A percentile compares a stretch with the other conserved stretches of the same genome.
Conservation (phyloP, 2,329 filamentous ascomycete species). For the Sporothrix brunneoviolacea region DNA sequence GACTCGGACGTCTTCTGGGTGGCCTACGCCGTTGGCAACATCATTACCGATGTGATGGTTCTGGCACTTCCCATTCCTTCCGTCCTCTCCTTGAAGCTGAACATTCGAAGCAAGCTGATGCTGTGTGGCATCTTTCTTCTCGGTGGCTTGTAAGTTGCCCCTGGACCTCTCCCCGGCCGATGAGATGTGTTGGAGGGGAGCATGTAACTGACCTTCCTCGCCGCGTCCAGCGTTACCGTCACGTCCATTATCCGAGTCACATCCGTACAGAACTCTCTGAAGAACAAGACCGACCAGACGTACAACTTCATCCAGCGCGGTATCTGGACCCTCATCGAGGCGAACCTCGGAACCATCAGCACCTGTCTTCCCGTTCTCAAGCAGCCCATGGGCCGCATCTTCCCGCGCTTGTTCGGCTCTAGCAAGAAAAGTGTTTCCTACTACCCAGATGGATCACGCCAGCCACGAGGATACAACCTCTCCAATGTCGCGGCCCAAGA, state of each 20-base stretch:
- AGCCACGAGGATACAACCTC: conserved; percentile 5
- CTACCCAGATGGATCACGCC: background rate
- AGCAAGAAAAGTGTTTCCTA: conserved; percentile 7
- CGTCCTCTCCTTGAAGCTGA: conserved; percentile 39
- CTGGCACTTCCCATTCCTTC: conserved; percentile 40
- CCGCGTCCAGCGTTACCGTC: conserved; percentile 14
- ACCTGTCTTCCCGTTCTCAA: conserved; percentile 21
- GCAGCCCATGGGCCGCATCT: conserved; percentile 18
- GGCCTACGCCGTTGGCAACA: too few relatives aligned
- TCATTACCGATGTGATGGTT: conserved; percentile 42
- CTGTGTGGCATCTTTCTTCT: conserved; percentile 37
- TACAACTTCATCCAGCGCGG: conserved; percentile 16
- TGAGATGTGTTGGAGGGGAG: too few relatives aligned
- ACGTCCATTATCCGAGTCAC: conserved; percentile 12
- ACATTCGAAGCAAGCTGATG: conserved; percentile 32
- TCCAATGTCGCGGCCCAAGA: background rate
- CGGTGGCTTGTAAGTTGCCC: conserved; percentile 33
- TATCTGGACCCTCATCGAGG: conserved; percentile 22
- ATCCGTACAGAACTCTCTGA: conserved; percentile 14
- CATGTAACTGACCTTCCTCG: too few relatives aligned
- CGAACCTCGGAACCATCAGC: conserved; percentile 21
- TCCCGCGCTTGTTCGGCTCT: conserved; percentile 20
- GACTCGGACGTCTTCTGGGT: conserved; percentile 33
- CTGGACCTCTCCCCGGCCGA: background rate
- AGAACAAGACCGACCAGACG: conserved; percentile 12